Base-by-base conservation (phyloP, 768 basidiomycete species). In the Tylopilus vinaceipallidus region DNA sequence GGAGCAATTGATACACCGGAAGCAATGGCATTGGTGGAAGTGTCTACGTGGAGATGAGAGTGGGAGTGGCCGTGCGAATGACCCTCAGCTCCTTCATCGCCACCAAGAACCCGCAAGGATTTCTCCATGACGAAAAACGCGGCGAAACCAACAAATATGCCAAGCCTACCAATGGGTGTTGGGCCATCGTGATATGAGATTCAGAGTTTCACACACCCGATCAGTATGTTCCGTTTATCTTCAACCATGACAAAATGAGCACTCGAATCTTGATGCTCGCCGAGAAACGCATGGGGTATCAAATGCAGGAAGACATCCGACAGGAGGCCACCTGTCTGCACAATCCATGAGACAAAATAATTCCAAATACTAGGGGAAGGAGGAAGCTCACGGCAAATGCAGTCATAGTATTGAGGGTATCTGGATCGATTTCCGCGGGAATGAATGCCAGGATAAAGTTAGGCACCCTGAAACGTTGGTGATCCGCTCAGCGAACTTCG, bases 381-480 rank as follows among this genome's bases (percentile, higher is more conserved):
- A 36, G 45, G 49, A 51, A 42, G 66, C 86, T 66, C 66, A 90
- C 88, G 52, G 92, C 92, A 66, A 94, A 94, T 6, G 92, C 89
- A 29, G 91, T 94, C 91, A 94, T 94, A 12, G 89, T 92, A 61
- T 94, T 94, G 50, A 95, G 77, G 37, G 91, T 92, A 65, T 90
- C 76, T 14, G 79, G 76, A 68, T 86, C 84, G 62, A 95, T 91
- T 66, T 92, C 77, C 45, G 88, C 87, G 24, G 93, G 93, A 58
- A 95, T 95, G 65, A 95, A 93, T 6, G 90, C 89, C 45, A 97
- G 86, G 55, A 97, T 92, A 60, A 97, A 90, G 72, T 97, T 97
- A 42, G 93, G 93, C 49, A 95, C 82, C 32, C 91, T 94, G 64
- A 53, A 52, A 63, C 62, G 57, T 58, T 56, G 49, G 53, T 45